Evolutionary conservation across 805 yeast genomes (phyloP), one percentile per base, ranked within the genome.

Genomic region (Grigorovia jiainica): DNA sequence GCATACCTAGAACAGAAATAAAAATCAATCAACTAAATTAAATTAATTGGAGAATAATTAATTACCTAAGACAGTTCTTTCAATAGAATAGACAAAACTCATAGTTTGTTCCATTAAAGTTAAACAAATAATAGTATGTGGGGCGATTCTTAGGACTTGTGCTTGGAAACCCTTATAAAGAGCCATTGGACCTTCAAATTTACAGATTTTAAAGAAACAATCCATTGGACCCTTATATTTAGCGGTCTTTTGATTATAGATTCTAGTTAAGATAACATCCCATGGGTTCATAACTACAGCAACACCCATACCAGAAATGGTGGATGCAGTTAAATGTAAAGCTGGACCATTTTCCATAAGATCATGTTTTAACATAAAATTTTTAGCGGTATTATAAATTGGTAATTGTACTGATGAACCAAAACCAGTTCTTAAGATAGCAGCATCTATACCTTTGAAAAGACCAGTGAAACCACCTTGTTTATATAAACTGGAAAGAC

Each of bases 321-420:
- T 77, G 34, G 87, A 76, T 1, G 95, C 76, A 9, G 73, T 55
- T 47, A 90, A 70, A 60, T 87, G 95, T 46, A 84, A 66, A 2
- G 71, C 68, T 2, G 89, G 72, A 25, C 89, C 86, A 33, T 82
- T 82, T 5, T 61, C 60, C 44, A 80, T 67, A 15, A 79, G 29
- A 23, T 75, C 68, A 52, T 78, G 60, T 16, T 71, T 67, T 37
- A 76, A 65, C 19, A 89, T 61, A 47, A 75, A 70, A 47, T 71
- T 65, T 63, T 92, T 92, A 40, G 86, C 76, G 45, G 75, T 75
- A 60, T 80, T 83, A 66, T 92, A 92, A 38, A 87, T 78, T 13
- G 98, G 97, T 52, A 92, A 68, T 66, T 92, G 98, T 32, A 86
- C 96, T 20, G 95, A 75, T 7, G 98, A 92, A 2, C 97, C 98